A percentile compares a stretch with the other conserved stretches of the same genome.
These are phyloP conservation scores for Lodderomyces pseudojiufengensis DNA, from an alignment of 1,139 yeast genomes.

Conservation along the genomic window DNA sequence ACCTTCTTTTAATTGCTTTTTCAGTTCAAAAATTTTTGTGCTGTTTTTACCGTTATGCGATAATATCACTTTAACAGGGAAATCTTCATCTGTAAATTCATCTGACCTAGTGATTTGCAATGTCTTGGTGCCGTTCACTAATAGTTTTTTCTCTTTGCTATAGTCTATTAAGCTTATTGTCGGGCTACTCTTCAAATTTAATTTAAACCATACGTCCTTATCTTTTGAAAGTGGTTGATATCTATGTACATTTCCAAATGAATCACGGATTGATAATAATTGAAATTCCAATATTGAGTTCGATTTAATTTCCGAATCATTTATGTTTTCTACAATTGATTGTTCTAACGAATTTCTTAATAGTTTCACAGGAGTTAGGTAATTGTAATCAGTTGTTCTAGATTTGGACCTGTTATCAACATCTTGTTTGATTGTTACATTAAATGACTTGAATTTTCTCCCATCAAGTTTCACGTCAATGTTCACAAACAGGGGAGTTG, in stretches of 20 bases:
- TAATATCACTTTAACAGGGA: constrained; percentile 48
- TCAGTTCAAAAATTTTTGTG: constrained; percentile 33
- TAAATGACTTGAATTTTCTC: constrained; percentile 24
- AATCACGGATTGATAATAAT: constrained; percentile 66
- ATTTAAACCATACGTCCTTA: constrained; percentile 48
- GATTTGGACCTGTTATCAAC: constrained; percentile 14
- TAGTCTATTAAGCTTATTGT: constrained; percentile 35
- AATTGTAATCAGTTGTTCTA: constrained; percentile 16
- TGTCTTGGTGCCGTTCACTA: constrained; percentile 36
- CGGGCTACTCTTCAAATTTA: constrained; percentile 65
- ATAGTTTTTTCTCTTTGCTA: constrained; percentile 34
- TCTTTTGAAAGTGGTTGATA: constrained; percentile 48
- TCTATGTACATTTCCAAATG: constrained; percentile 64
- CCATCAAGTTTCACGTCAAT: constrained; percentile 59
- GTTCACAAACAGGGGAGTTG: constrained; percentile 67
- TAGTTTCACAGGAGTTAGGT: constrained; percentile 23
- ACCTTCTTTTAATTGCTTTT: constrained; percentile 27
- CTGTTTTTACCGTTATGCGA: constrained; percentile 22
- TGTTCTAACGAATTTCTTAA: constrained; percentile 37
- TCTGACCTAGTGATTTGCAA: constrained; percentile 24
- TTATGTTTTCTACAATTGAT: constrained; percentile 20
- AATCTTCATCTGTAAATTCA: constrained; percentile 27
- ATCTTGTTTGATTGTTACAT: constrained; percentile 16
- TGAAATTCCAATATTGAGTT: constrained; percentile 65
- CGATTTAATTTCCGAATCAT: constrained; percentile 19